Base-by-base conservation (phyloP, 352 stramenopile genomes). In the Elongisporangium anandrum region DNA sequence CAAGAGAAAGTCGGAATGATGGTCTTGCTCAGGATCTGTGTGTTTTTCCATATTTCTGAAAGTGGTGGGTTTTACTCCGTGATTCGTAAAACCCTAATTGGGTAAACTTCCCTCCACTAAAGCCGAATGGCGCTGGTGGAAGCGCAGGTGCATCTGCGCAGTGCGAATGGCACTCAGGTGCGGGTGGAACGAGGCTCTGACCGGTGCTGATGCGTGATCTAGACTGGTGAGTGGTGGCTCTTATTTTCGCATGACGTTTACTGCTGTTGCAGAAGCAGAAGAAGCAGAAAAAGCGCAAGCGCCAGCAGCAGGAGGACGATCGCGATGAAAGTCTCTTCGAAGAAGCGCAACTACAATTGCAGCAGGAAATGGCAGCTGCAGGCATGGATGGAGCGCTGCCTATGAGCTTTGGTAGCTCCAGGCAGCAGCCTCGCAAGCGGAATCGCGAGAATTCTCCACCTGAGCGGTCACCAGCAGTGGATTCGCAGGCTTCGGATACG, bases 281-380 rank as follows among this genome's bases (percentile, higher is more conserved):
- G n/a, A 68, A 72, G 51, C 70, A 60, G 61, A 52, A 50, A 38
- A 80, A 66, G 50, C 66, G 72, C 13, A 81, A 72, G 56, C 71
- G 72, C 39, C 62, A 56, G 60, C 57, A 50, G 0, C 47, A 41
- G 45, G 29, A 66, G 38, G 61, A 73, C 47, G 49, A 56, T 4
- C 68, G 66, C 23, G 60, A 68, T 9, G 73, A 71, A 26, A 59
- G 60, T 24, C 45, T 89, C 41, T 90, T 86, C 51, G 58, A 77
- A 16, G 77, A 79, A 56, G 80, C 79, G 26, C 76, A 88, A 51
- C 50, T 26, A 54, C 76, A 89, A 26, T 38, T 92, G 34, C 51
- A 79, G 57, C 56, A 73, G 26, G 80, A 92, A 59, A 92, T 92
- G 82, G 64, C 56, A 22, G 68, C 66, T 4, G 82, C 78, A 1